Evolutionary conservation across 805 yeast species (phyloP), one percentile per base, ranked within the genome.

Genomic region (Yarrowia yakushimensis): DNA sequence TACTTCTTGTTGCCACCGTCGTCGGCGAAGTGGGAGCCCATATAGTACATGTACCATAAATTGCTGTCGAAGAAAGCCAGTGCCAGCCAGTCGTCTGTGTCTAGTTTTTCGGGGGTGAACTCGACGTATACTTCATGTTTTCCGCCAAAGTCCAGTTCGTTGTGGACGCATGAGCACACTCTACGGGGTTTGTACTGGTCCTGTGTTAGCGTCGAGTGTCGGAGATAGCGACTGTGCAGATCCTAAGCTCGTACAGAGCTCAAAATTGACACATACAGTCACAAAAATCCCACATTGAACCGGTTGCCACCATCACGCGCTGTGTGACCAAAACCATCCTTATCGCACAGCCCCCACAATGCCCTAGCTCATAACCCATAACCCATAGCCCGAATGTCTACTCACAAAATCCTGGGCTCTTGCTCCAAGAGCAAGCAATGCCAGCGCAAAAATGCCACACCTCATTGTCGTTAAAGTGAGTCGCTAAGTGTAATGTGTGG

Each of bases 91-190:
- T 79, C 78, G 31, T 75, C 78, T 23, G 76, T 78, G 9, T 74
- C 72, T 5, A 31, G 48, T 10, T 39, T 30, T 15, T 45, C 50
- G 18, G 57, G 46, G 18, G 52, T 27, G 46, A 76, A 74, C 80
- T 81, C 50, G 79, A 81, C 66, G 82, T 83, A 72, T 73, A 96
- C 91, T 64, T 83, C 85, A 10, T 77, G 74, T 25, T 80, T 78
- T 34, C 99, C 99, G 54, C 90, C 87, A 91, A 96, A 89, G 70
- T 92, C 96, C 50, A 83, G 78, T 68, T 85, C 85, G 63, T 92
- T 82, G 75, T 93, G 94, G 85, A 93, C 87, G 34, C 99, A 98
- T 4, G 91, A 81, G 73, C 99, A 93, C 25, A 83, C 83, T 69
- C 89, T 94, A 17, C 85, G 78, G 54, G 81, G n/a, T n/a, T n/a